Conservation (phyloP, 208 protist species). For the Phytomonas sp. region DNA sequence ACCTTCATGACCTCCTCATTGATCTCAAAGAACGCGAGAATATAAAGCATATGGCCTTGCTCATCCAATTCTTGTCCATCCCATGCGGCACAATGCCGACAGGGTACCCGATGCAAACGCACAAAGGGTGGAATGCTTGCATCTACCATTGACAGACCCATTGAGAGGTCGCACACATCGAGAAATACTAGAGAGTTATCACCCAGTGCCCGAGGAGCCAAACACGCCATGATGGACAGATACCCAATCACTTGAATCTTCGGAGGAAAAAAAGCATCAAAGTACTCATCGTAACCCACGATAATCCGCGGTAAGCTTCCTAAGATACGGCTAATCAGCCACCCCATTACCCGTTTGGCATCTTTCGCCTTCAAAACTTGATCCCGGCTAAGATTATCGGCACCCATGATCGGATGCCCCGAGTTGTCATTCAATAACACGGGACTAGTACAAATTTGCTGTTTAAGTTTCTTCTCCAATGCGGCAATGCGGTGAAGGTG, state of each 20-base stretch:
- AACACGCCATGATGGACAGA: constrained; percentile 67
- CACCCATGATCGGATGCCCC: background rate
- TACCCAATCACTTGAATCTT: constrained; percentile 75
- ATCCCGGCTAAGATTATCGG: constrained; percentile 7
- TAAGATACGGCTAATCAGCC: constrained; percentile 73
- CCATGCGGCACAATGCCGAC: constrained; percentile 17
- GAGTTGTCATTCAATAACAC: background rate
- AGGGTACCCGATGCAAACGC: constrained; percentile 48
- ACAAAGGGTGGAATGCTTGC: constrained; percentile 75
- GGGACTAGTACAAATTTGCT: constrained; percentile 7
- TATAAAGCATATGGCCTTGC: constrained; percentile 30
- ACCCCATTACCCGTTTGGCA: constrained; percentile 64
- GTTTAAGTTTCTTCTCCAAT: constrained; percentile 19
- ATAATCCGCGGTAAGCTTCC: constrained; percentile 58
- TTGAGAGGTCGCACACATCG: constrained; percentile 66
- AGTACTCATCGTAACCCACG: constrained; percentile 83
- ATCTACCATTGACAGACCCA: constrained; percentile 77
- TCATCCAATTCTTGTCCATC: constrained; percentile 52
- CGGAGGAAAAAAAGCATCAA: constrained; percentile 54
- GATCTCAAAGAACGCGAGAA: constrained; percentile 69
- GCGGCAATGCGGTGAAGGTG: constrained; percentile 39
- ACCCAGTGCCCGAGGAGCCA: constrained; percentile 34
- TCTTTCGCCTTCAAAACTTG: constrained; percentile 25
- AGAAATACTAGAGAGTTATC: constrained; percentile 51
- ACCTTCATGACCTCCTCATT: constrained; percentile 32